Evolutionary conservation across 1,284 basidiomycete genomes (phyloP), one percentile per base, ranked within the genome.

Genomic region (Moesziomyces parantarcticus): DNA sequence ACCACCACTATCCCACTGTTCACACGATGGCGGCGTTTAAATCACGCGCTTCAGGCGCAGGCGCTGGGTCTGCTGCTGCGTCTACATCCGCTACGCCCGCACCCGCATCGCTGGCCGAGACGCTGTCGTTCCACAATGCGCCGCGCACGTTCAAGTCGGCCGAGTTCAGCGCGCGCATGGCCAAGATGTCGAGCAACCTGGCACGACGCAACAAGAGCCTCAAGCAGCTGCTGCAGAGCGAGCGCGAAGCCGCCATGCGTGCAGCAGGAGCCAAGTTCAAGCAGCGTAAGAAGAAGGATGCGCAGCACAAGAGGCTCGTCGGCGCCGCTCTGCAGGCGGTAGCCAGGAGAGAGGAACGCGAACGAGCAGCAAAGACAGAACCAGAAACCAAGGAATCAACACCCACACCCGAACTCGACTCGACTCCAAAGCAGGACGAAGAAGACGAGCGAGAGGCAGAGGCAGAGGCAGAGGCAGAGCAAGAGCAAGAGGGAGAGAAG

Each of bases 181-280:
- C 63, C 16, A 68, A 62, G 41, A 75, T 66, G 18, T 68, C 72
- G 11, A 70, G 70, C 10, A 76, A 74, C 20, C 42, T 76, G 21
- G 60, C 69, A 10, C 54, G 77, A 23, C 45, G 77, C 7, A 80
- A 80, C 64, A 80, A 80, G 65, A 71, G 75, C 14, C 49, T 80
- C 18, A 81, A 81, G 59, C 79, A 81, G 60, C 57, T 81, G 45
- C 41, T 81, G 39, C 76, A 73, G 48, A 55, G 52, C 14, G 79
- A 81, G 50, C 63, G 77, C 21, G 79, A 81, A 26, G 71, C 73
- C 16, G 74, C 66, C 14, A 61, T 78, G 63, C 45, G 76, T 1
- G 58, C 73, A 0, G 63, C 62, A 0, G 70, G 70, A 3, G 46
- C 56, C 8, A 67, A 64, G 50, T 61, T 68, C 32, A 59, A 58